phyloP scores from a whole-genome alignment of 2,329 filamentous ascomycete species.

The Cladosporium halotolerans region DNA sequence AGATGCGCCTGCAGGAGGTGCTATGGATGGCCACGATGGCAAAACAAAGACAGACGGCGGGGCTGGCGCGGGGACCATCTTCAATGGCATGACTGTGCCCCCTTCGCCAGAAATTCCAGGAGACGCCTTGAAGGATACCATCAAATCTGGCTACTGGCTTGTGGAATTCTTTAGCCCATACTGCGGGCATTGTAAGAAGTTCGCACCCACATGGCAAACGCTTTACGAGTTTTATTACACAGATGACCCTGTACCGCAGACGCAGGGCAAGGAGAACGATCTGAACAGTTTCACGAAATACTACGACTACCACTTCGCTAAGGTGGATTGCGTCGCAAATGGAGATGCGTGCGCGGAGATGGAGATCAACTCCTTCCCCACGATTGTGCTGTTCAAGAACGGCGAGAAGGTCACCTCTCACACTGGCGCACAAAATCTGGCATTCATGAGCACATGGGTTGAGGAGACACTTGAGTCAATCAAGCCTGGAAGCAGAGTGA shows the following conservation, averaged over 20 bases:
- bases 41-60: slow-evolving; percentile 29
- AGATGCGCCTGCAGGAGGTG: slow-evolving; percentile 13
- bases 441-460: slow-evolving; percentile 60
- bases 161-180: slow-evolving; percentile 48
- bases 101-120: slow-evolving; percentile 56
- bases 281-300: slow-evolving; percentile 68
- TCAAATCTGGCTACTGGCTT: slow-evolving; percentile 61
- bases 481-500: slow-evolving; percentile 72
- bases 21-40: slow-evolving; percentile 30
- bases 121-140: slow-evolving; percentile 51
- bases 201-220: slow-evolving; percentile 83
- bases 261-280: slow-evolving; percentile 44
- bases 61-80: slow-evolving; percentile 43
- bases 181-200: slow-evolving; percentile 66
- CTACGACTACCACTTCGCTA: slow-evolving; percentile 85
- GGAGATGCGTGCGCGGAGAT: slow-evolving; percentile 69
- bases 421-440: slow-evolving; percentile 62
- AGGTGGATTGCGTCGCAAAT: slow-evolving; percentile 77
- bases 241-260: slow-evolving; percentile 60
- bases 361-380: slow-evolving; percentile 65
- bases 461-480: slow-evolving; percentile 71
- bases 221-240: slow-evolving; percentile 94
- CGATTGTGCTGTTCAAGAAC: slow-evolving; percentile 72
- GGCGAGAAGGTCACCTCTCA: slow-evolving; percentile 61
- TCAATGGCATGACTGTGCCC: slow-evolving; percentile 62